phyloP scores from a whole-genome alignment of 108 stramenopile genomes.

The Skeletonema potamos region DNA sequence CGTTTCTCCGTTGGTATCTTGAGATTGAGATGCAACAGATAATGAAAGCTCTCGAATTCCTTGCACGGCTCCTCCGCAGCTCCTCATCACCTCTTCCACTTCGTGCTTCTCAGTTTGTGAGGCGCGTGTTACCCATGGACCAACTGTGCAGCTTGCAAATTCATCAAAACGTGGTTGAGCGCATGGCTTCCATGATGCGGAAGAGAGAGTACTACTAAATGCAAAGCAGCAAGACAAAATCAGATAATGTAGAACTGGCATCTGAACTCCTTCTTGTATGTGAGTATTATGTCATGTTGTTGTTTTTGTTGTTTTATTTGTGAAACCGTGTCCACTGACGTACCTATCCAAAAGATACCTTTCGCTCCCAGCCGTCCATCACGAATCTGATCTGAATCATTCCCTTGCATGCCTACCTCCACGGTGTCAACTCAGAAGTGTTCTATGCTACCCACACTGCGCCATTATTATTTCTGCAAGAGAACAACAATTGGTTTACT shows the following conservation, averaged over 20 bases:
- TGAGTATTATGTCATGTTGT: no score
- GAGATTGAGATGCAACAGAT: conserved; percentile 1
- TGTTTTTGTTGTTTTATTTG: neutral
- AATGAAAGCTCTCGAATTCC: conserved; percentile 56
- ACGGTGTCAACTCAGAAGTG: neutral
- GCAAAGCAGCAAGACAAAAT: neutral
- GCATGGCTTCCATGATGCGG: conserved; percentile 36
- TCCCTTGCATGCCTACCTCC: neutral
- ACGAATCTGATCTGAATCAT: conserved; percentile 10
- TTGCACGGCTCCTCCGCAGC: conserved; percentile 77
- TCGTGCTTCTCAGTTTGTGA: conserved; percentile 3
- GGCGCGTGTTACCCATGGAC: conserved; percentile 29
- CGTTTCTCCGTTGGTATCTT: conserved; percentile 6
- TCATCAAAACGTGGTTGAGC: conserved; percentile 60
- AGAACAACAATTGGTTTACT: neutral
- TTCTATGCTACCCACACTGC: neutral
- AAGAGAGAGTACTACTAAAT: neutral
- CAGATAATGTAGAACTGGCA: no score
- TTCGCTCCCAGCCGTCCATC: neutral
- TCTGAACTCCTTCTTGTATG: no score
- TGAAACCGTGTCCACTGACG: neutral
- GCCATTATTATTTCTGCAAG: neutral
- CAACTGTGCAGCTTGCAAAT: conserved; percentile 48
- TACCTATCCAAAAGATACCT: neutral
- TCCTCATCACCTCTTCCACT: conserved; percentile 77